Evolutionary conservation across 257 asterid species (phyloP).

Genomic region (Solanum chiquidenum): DNA sequence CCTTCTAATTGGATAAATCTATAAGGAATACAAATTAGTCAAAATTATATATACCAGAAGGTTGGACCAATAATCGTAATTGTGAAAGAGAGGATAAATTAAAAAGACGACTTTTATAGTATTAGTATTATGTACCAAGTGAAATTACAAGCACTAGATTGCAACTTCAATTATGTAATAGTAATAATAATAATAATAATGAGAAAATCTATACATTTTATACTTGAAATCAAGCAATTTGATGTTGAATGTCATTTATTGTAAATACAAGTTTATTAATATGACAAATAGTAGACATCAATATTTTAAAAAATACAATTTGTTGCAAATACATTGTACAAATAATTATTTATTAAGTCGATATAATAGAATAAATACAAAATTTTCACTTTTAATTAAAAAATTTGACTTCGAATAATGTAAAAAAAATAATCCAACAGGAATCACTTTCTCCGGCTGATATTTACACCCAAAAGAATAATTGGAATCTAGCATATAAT

Average conservation of each 20-base stretch:
- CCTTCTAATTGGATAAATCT: too few relatives aligned
- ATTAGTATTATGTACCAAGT: background rate
- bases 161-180: background rate
- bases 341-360: background rate
- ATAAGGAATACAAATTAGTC: too few relatives aligned
- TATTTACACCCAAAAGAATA: background rate
- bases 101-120: background rate
- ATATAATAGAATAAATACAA: background rate
- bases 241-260: background rate
- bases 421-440: background rate
- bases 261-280: background rate
- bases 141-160: background rate
- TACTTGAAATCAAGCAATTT: background rate
- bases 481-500: background rate
- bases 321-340: background rate
- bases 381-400: background rate
- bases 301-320: background rate
- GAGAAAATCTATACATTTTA: background rate
- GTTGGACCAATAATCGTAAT: background rate
- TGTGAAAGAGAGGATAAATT: background rate
- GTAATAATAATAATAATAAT: background rate
- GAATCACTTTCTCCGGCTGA: background rate
- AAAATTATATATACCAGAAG: rapidly evolving
- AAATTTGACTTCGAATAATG: rapidly evolving
- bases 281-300: background rate